Evolutionary conservation across 352 stramenopile genomes (phyloP), one percentile per base, ranked within the genome.

Genomic region (Blastocystis sp.): DNA sequence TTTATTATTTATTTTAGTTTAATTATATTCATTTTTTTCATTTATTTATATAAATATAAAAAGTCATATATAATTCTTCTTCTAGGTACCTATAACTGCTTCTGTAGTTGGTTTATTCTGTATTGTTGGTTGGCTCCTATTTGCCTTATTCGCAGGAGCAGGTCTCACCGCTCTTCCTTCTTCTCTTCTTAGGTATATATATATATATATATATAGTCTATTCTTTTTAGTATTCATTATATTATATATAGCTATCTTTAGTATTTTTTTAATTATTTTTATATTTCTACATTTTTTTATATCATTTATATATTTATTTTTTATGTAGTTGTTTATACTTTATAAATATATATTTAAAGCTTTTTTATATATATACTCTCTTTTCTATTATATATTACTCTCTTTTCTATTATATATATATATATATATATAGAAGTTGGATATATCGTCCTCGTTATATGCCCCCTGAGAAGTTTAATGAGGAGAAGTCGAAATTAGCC

Each of bases 381-480:
- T n/a, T n/a, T n/a, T n/a, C n/a, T n/a, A n/a, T n/a, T 62, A 62
- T 19, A 62, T 54, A n/a, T 34, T 62, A 4, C 40, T 62, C n/a
- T 52, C 48, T 37, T 62, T 32, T 4, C 13, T 9, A 3, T 33
- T 23, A 11, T 55, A 1, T 28, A 1, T 5, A 4, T 6, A 18
- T 16, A 2, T 56, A n/a, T 1, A 33, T n/a, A 1, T 4, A 2
- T 49, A 62, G 52, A 42, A 41, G 52, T 5, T 62, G 48, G 16
- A 54, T 62, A 11, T 54, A 62, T 34, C 52, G 52, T 23, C 52
- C 52, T 28, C 48, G 39, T 4, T 62, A 62, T 34, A 62, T 62
- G 52, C 52, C 52, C 13, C 48, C 48, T 24, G 52, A 62, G 3
- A 37, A 41, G 16, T 62, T 62, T 34, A 34, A 62, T 18, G n/a